These are phyloP conservation scores for Penicillium rolfsii DNA, from an alignment of 2,329 filamentous ascomycete genomes.

Conservation along the genomic window DNA sequence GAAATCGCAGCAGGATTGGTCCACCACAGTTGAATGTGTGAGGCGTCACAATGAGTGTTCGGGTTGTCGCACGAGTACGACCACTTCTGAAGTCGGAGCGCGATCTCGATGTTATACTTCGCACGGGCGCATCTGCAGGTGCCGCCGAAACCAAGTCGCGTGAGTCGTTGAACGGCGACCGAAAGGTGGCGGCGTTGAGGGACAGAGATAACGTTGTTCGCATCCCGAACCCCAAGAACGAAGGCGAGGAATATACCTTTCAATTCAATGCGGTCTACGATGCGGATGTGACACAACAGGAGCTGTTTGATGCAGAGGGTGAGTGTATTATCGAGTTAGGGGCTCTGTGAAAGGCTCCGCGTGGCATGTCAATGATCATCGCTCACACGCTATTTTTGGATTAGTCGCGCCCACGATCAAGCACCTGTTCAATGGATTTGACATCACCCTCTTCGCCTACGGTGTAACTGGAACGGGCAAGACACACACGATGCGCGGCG, in stretches of 20 bases:
- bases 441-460: conserved; percentile 89
- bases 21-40: conserved; percentile 14
- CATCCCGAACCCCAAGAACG: conserved; percentile 94
- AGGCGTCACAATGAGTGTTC: conserved; percentile 57
- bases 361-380: conserved; percentile 6
- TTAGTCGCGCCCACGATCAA: conserved; percentile 87
- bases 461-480: conserved; percentile 93
- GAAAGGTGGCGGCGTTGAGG: conserved; percentile 42
- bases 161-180: conserved; percentile 29
- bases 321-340: conserved; percentile 37
- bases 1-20: not conserved
- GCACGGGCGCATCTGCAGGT: conserved; percentile 56
- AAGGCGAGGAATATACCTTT: conserved; percentile 87
- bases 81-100: conserved; percentile 84
- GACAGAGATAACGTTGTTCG: conserved; percentile 71
- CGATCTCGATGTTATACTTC: conserved; percentile 85
- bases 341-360: not conserved
- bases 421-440: conserved; percentile 80
- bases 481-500: conserved; percentile 94
- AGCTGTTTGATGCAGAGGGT: conserved; percentile 89
- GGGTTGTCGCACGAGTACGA: conserved; percentile 87
- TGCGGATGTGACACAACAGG: conserved; percentile 76
- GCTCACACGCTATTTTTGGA: conserved; percentile 19
- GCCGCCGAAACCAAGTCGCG: conserved; percentile 26
- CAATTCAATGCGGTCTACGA: conserved; percentile 94